Evolutionary conservation across 345 rosid species (phyloP).

Genomic region (Salix udensis): DNA sequence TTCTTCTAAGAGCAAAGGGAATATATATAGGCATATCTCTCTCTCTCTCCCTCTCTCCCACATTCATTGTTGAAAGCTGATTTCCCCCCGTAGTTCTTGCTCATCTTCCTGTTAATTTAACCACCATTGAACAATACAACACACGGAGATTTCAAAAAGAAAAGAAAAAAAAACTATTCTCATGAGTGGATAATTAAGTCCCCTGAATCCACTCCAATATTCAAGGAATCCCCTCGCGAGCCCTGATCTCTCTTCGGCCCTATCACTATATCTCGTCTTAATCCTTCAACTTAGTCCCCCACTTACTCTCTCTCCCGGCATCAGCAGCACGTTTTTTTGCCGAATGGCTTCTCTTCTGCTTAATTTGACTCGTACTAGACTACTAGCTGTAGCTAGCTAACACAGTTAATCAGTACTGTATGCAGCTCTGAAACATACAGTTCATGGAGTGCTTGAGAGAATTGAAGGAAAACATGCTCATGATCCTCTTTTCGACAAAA

Average conservation of each 20-base stretch:
- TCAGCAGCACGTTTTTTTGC: constrained; percentile 14
- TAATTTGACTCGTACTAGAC: not conserved
- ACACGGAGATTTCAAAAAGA: constrained; percentile 23
- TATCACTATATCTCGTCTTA: constrained; percentile 24
- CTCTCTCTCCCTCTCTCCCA: constrained; percentile 2
- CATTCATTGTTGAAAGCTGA: constrained; percentile 43
- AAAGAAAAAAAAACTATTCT: constrained; percentile 21
- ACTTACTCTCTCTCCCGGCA: constrained; percentile 19
- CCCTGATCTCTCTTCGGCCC: constrained; percentile 11
- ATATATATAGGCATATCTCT: constrained; percentile 41
- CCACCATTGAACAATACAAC: constrained; percentile 33
- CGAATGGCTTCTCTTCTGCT: constrained; percentile 21
- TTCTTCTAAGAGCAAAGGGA: constrained; percentile 29
- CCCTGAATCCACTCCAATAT: constrained; percentile 33
- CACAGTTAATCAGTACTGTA: not conserved
- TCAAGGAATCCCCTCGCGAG: constrained; percentile 14
- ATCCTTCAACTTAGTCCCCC: constrained; percentile 14
- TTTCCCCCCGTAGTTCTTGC: constrained; percentile 45
- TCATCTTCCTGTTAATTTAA: constrained; percentile 45
- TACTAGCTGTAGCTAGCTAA: not conserved
- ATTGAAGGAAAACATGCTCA: constrained; percentile 74
- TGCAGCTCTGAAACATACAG: not conserved
- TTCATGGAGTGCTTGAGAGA: constrained; percentile 59
- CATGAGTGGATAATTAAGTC: constrained; percentile 46
- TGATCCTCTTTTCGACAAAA: constrained; percentile 48